Base-by-base conservation (phyloP, 2,329 filamentous ascomycete species). In the Tolypocladium nubicola region DNA sequence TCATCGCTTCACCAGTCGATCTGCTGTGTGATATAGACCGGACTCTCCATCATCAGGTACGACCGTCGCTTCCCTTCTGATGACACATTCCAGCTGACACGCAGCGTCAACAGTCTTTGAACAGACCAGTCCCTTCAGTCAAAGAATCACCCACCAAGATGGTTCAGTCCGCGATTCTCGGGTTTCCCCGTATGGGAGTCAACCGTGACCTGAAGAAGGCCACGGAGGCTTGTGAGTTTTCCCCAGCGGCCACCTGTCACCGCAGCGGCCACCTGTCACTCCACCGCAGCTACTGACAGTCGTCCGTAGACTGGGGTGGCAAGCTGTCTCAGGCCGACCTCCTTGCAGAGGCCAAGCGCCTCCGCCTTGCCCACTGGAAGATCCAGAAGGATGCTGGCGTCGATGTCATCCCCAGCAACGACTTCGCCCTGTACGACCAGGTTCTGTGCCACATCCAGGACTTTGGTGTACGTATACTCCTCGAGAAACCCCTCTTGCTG, bases 161-260 rank as follows among this genome's bases (percentile, higher is more conserved):
- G 82, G 82, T 84, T 74, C 79, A 84, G 71, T 84, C 82, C 65
- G 79, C 94, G 67, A 83, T 99, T 76, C 88, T 99, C 76, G 94
- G 94, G 80, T 99, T 99, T 85, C 94, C 94, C 76, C 93, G 94
- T 74, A 97, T 97, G 90, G 94, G 94, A 79, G 89, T 84, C 71
- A 89, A 95, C 79, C 91, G 94, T 86, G 94, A 99, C 84, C 86
- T 99, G 75, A 99, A 99, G 88, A 99, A 99, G 87, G 94, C 94
- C 73, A 99, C 92, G 66, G 94, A 99, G 79, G 90, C 93, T 75
- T 99, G 79, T 82, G 66, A 72, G 79, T 79, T 45, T 30, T n/a
- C 53, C 41, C 14, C n/a, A 21, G 43, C 52, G 79, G 41, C 30
- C 54, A 39, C 53, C 52, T 54, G 52, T 53, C 40, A 57, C 50